Base-by-base conservation (phyloP, 2,329 filamentous ascomycete genomes). In the Exophiala mesophila region DNA sequence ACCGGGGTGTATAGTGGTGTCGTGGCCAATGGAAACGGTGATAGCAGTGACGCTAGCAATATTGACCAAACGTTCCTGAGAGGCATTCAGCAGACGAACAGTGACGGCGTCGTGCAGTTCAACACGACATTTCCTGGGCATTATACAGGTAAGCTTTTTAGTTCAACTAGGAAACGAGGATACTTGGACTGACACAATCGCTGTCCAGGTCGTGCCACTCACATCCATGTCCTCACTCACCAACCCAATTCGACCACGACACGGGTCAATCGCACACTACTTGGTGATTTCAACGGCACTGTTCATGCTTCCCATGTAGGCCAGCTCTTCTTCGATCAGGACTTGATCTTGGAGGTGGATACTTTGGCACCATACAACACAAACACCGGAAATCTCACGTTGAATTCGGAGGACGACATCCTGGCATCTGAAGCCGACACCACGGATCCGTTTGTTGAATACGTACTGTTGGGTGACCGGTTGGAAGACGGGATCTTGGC, bases 321-420 rank as follows among this genome's bases (percentile, higher is more conserved):
- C 13, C 80, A 85, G 58, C 57, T 80, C 37, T 83, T 79, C 69
- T 79, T 79, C 42, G 77, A 83, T 58, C 73, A 82, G 57, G 65
- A 68, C 49, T 70, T 83, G 7, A 71, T 77, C 51, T 54, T 55
- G 18, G 49, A 64, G 28, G 75, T 82, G 41, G 72, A 78, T 47
- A 58, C 59, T 7, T 64, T 62, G 1, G 45, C 57, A 1, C 72
- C 74, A 0, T 77, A 77, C 59, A 59, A 46, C 4, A 58, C 59
- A 42, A 77, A 77, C 60, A 67, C 62, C 0, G 66, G 73, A 45
- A 38, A 50, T 1, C 41, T 73, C 15, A 79, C 71, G 3, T 62
- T 57, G 26, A 80, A 81, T 54, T 62, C 60, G 9, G 62, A 73
- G 0, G 77, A 82, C 57, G 42, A 48, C 13, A 66, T 79, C 34